Evolutionary conservation across 2,329 filamentous ascomycete species (phyloP).

Genomic region (Neopestalotiopsis rosae): DNA sequence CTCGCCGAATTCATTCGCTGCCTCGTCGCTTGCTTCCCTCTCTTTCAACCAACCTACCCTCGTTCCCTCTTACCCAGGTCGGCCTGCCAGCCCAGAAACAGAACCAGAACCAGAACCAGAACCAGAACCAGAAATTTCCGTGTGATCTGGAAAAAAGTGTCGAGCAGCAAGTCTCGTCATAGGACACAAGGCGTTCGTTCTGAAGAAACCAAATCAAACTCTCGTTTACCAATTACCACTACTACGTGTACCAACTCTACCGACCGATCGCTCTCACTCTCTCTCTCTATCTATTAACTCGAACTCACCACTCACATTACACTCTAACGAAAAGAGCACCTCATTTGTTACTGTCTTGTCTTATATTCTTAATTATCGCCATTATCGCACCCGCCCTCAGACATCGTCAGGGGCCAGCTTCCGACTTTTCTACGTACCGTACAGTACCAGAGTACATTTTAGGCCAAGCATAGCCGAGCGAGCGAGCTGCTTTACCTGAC

Average conservation of each 20-base stretch:
- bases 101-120: too few relatives aligned
- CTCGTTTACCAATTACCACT: slow-evolving; percentile 1
- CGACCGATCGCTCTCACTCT: slow-evolving; percentile 4
- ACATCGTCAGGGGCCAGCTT: slow-evolving; percentile 13
- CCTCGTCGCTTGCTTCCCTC: slow-evolving; percentile 4
- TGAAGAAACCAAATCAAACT: neutral
- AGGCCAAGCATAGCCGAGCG: slow-evolving; percentile 17
- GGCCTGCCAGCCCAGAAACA: neutral
- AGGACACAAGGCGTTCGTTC: slow-evolving; percentile 14
- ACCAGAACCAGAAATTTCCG: neutral
- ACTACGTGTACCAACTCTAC: neutral
- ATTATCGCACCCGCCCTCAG: neutral
- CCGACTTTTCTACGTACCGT: neutral
- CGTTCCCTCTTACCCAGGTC: neutral
- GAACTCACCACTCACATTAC: neutral
- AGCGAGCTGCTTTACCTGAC: neutral
- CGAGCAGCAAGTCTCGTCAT: slow-evolving; percentile 12
- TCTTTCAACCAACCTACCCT: neutral
- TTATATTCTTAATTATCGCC: slow-evolving; percentile 18
- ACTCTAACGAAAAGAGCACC: neutral
- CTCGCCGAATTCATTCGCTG: slow-evolving; percentile 6
- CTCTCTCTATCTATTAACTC: neutral
- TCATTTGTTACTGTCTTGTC: slow-evolving; percentile 2
- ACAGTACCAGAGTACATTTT: slow-evolving; percentile 6
- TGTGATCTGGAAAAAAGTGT: neutral